phyloP scores from a whole-genome alignment of 1,139 yeast species.

The Geotrichum reessii region DNA sequence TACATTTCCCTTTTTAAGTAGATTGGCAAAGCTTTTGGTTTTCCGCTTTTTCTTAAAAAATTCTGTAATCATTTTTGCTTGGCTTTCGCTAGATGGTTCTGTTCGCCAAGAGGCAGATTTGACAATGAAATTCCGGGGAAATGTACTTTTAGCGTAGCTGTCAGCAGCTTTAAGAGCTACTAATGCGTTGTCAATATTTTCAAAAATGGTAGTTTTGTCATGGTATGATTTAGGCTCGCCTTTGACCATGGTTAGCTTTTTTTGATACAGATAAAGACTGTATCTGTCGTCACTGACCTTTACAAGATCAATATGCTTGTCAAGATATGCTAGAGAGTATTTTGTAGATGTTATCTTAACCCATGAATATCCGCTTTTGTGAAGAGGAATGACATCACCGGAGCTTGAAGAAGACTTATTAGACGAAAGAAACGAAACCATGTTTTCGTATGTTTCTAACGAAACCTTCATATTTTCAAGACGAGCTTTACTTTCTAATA shows the following conservation, averaged over 20 bases:
- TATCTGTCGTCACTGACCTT: conserved; percentile 14
- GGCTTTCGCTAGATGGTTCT: conserved; percentile 21
- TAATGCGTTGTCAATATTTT: conserved; percentile 17
- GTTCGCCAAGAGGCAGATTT: conserved; percentile 26
- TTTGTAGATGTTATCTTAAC: conserved; percentile 17
- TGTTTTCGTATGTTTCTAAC: neutral
- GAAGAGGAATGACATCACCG: conserved; percentile 1
- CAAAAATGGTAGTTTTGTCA: conserved; percentile 17
- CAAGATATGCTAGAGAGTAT: conserved; percentile 21
- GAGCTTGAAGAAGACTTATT: conserved; percentile 5
- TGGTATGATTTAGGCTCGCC: neutral
- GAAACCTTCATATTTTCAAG: conserved; percentile 18
- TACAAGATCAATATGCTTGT: conserved; percentile 22
- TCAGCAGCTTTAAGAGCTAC: conserved; percentile 28
- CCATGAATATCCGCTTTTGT: conserved; percentile 8
- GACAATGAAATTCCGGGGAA: conserved; percentile 19
- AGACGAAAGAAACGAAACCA: neutral
- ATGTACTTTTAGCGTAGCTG: conserved; percentile 19
- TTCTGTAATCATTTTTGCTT: conserved; percentile 14
- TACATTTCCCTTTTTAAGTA: conserved; percentile 1
- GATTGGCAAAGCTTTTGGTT: neutral
- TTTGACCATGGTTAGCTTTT: neutral
- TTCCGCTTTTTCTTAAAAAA: neutral
- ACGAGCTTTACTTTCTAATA: conserved; percentile 22
- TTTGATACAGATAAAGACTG: conserved; percentile 9